Evolutionary conservation across 306 rosid species (phyloP), one percentile per base, ranked within the genome.

Genomic region (Betula pendula): DNA sequence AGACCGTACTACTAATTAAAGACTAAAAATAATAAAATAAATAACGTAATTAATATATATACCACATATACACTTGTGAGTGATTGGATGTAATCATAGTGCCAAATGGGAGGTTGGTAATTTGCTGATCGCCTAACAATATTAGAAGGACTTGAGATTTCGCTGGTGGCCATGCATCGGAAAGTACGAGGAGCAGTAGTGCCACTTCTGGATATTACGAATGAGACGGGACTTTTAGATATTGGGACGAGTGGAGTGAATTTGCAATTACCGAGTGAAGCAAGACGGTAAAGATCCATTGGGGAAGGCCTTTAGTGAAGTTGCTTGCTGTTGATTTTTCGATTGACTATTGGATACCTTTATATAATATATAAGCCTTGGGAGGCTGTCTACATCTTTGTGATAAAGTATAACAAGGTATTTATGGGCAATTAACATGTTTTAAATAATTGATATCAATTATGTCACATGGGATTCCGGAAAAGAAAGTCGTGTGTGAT

Each of bases 51-150:
- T 20, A 5, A 16, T n/a, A n/a, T n/a, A n/a, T 17, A 7, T 33
- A 33, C 72, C 81, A 15, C 27, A 60, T 42, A 78, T 44, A 45
- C 35, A 44, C 65, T 80, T n/a, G 4, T 67, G 0, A 74, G 35
- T 4, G 83, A 73, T 24, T 80, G 68, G 12, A 80, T 33, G 6
- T 40, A 68, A 19, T 80, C 75, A 67, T 55, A 51, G 12, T 66
- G 19, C 83, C 83, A 80, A 43, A 73, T 66, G 59, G 79, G 29
- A 22, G 75, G 51, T 9, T 67, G 62, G 24, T 73, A 80, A 47
- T 80, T 73, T 73, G 83, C 83, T 12, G 78, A 65, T 51, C 83
- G 68, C 17, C 79, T 75, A 33, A 31, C 56, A 11, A 73, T n/a
- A 29, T 27, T 31, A 2, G 22, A 8, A 62, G 15, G 6, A 8